Conservation (phyloP, 805 yeast species). For the Teunomyces kruisii region DNA sequence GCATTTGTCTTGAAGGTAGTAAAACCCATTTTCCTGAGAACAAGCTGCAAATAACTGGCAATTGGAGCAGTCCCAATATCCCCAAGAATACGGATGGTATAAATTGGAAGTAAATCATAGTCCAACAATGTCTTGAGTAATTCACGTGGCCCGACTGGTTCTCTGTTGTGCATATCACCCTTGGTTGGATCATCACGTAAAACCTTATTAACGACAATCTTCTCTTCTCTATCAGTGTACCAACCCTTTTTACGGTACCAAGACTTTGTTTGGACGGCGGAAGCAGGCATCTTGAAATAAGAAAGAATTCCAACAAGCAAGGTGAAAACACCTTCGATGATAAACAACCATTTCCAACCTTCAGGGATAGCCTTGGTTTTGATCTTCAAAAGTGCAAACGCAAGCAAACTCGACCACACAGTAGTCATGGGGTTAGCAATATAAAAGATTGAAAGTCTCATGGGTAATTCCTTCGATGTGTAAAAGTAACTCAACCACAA, state of each 20-base stretch:
- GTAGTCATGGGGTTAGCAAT: conserved; percentile 21
- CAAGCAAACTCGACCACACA: conserved; percentile 19
- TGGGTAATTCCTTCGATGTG: conserved; percentile 29
- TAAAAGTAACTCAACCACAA: conserved; percentile 38
- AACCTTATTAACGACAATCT: conserved; percentile 28
- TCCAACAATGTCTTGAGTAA: conserved; percentile 19
- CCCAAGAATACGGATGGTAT: conserved; percentile 21
- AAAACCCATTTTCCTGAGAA: conserved; percentile 44
- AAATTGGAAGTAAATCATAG: conserved; percentile 29
- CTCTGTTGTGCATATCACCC: conserved; percentile 32
- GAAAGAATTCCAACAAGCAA: conserved; percentile 19
- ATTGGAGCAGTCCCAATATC: conserved; percentile 20
- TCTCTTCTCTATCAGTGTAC: conserved; percentile 28
- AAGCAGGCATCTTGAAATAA: conserved; percentile 49
- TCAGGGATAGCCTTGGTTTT: conserved; percentile 12
- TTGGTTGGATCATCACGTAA: conserved; percentile 31
- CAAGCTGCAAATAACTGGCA: conserved; percentile 11
- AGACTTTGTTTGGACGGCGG: conserved; percentile 37
- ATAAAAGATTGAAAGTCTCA: conserved; percentile 23
- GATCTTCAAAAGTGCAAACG: conserved; percentile 18
- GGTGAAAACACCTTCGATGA: conserved; percentile 23
- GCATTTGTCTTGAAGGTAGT: conserved; percentile 52
- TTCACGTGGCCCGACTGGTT: conserved; percentile 21
- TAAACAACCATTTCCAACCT: conserved; percentile 28
- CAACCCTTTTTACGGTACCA: conserved; percentile 23